A percentile compares a stretch with the other conserved stretches of the same genome.
Conservation (phyloP, 2,329 filamentous ascomycete genomes). For the Colletotrichum graminicola region DNA sequence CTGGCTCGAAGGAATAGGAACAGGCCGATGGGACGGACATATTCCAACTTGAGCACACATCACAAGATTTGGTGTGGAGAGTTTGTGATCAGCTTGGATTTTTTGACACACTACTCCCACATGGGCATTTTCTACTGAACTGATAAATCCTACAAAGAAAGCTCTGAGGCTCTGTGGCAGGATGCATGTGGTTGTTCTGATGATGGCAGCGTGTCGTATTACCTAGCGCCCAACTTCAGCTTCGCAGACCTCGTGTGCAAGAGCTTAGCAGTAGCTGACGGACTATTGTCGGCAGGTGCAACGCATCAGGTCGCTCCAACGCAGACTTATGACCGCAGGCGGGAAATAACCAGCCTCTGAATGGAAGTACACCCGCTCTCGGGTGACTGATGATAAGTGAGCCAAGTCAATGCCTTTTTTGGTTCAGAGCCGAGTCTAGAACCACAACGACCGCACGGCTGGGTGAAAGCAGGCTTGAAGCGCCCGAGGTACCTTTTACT, state of each 20-base stretch:
- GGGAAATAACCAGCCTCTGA: neutral
- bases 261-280: neutral
- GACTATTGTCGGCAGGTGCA: neutral
- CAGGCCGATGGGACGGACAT: neutral
- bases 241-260: neutral
- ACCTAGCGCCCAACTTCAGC: neutral
- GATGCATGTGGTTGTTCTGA: neutral
- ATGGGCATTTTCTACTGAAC: neutral
- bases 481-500: neutral
- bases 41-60: neutral
- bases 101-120: neutral
- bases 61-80: neutral
- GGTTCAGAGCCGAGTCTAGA: conserved; percentile 18
- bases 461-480: conserved; percentile 12
- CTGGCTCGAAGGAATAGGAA: neutral
- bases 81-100: conserved; percentile 12
- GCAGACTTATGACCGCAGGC: neutral
- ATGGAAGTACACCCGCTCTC: conserved; percentile 3
- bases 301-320: neutral
- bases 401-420: conserved; percentile 30
- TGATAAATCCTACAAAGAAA: neutral
- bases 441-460: conserved; percentile 20
- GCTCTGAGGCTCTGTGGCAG: neutral
- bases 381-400: conserved; percentile 29
- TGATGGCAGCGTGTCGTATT: neutral